Evolutionary conservation across 2,329 filamentous ascomycete genomes (phyloP), one percentile per base, ranked within the genome.

Genomic region (Elsinoe perseae): DNA sequence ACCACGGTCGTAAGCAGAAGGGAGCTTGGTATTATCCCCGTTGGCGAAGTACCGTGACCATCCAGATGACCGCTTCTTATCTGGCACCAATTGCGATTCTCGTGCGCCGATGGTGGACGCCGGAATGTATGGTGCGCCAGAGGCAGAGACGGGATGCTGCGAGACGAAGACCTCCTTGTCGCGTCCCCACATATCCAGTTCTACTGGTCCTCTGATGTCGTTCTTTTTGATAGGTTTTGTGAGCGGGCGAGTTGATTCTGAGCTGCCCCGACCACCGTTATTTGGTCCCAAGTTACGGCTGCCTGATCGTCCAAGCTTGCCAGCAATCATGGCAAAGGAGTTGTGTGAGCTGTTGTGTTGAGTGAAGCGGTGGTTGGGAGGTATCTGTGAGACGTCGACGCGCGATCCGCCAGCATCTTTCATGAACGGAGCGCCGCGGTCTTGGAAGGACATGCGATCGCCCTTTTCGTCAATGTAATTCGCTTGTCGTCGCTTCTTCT

Each of bases 61-160:
- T 48, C 85, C 85, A 2, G 85, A 88, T 63, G 66, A 68, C 27
- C 68, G 63, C 80, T 86, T 64, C 81, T 50, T 77, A 66, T 54
- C 63, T 6, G 48, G 48, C 61, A 44, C 64, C 54, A 59, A 61
- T 18, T 63, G 61, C 44, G 63, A 64, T 66, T 70, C 59, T 60
- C 62, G 59, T 12, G 38, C 38, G 14, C 52, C 52, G 30, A 54
- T 54, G 56, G 72, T 58, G 59, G 67, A 59, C 64, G 68, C 60
- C 38, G 67, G 66, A 56, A 70, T 73, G 57, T 72, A 73, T 36
- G 54, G 60, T 21, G 34, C 64, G 64, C 21, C 65, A 58, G 42
- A 65, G 55, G 66, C 62, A 25, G 46, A 42, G 30, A 42, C 40
- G 12, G 50, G 44, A 8, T 56, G 46, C 18, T 52, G 25, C 12